These are phyloP conservation scores for Polytolypa hystricis DNA, from an alignment of 2,329 filamentous ascomycete species.

Conservation along the genomic window DNA sequence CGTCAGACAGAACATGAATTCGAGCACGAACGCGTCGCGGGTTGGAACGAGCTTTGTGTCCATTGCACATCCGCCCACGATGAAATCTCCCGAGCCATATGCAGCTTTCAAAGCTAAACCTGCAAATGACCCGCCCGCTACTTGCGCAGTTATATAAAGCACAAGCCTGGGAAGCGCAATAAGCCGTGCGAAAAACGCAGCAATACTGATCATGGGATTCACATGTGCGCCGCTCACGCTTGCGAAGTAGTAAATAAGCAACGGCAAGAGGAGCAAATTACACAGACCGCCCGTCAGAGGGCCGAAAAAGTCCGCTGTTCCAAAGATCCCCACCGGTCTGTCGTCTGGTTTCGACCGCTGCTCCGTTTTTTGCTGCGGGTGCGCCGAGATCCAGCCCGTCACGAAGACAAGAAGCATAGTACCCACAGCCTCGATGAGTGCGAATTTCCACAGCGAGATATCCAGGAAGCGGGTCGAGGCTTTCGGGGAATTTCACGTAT, in stretches of 20 bases:
- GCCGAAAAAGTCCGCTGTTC: conserved; percentile 19
- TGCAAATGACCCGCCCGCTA: conserved; percentile 34
- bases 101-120: conserved; percentile 33
- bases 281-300: conserved; percentile 28
- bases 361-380: neutral
- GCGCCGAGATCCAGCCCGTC: neutral
- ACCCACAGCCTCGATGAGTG: conserved; percentile 31
- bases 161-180: conserved; percentile 39
- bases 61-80: conserved; percentile 30
- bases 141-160: conserved; percentile 39
- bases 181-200: conserved; percentile 41
- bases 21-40: conserved; percentile 37
- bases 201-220: conserved; percentile 44
- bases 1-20: conserved; percentile 37
- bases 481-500: conserved; percentile 26
- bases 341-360: too few relatives aligned
- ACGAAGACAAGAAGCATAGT: neutral
- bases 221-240: conserved; percentile 43
- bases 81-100: conserved; percentile 23
- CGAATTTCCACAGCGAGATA: conserved; percentile 30
- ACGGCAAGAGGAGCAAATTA: conserved; percentile 32
- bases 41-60: conserved; percentile 25
- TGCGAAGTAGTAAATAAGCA: conserved; percentile 41
- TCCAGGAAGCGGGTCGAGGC: conserved; percentile 25
- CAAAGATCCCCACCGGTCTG: too few relatives aligned